phyloP scores from a whole-genome alignment of 768 basidiomycete genomes.

The Coprinopsis sp. region DNA sequence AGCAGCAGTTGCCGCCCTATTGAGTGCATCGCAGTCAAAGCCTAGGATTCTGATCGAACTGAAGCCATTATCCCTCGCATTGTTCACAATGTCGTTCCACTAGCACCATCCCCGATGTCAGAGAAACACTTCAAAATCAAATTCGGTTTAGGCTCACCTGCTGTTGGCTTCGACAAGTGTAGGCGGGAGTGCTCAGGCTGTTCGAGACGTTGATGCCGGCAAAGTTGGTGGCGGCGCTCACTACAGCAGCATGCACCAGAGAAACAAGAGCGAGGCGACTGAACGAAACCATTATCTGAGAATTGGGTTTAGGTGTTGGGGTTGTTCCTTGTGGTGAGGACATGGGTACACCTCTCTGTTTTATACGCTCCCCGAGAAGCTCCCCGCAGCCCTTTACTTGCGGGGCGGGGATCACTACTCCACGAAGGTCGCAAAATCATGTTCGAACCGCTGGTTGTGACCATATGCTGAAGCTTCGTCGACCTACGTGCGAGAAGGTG shows the following conservation, averaged over 20 bases:
- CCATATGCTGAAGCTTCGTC: no score
- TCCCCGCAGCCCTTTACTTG: no score
- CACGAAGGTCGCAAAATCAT: no score
- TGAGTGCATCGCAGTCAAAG: conserved; percentile 34
- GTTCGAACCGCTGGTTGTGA: no score
- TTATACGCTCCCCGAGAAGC: no score
- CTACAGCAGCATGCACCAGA: not conserved
- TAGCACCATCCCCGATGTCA: no score
- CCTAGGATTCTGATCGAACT: conserved; percentile 30
- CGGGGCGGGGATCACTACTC: no score
- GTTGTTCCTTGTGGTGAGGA: no score
- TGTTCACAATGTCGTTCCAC: conserved; percentile 31
- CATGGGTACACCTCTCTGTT: no score
- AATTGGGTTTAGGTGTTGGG: no score
- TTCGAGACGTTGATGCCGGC: conserved; percentile 3
- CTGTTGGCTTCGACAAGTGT: conserved; percentile 2
- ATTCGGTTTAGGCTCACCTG: not conserved
- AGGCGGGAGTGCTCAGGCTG: not conserved
- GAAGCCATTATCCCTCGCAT: conserved; percentile 28
- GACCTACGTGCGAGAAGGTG: no score
- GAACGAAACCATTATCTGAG: not conserved
- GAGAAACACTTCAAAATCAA: no score
- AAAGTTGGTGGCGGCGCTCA: not conserved
- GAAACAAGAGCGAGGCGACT: not conserved
- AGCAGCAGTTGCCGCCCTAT: conserved; percentile 30